A percentile compares a stretch with the other conserved stretches of the same genome.
These are phyloP conservation scores for Salix arbutifolia DNA, from an alignment of 345 rosid species.

Conservation along the genomic window DNA sequence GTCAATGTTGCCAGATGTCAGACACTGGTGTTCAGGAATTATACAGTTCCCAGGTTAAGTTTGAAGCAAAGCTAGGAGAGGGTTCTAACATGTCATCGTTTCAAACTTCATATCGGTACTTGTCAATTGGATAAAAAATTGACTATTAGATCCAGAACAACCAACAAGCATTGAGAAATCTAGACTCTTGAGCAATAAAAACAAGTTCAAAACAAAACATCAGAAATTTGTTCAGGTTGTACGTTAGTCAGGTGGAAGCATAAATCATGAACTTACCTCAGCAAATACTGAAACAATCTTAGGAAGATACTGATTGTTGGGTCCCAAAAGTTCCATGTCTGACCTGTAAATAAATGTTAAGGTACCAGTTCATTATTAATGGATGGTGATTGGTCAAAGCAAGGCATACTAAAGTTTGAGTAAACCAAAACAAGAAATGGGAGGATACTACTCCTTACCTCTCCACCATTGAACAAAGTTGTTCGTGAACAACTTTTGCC, in stretches of 20 bases:
- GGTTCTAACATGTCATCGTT: background rate
- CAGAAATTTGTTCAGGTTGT: background rate
- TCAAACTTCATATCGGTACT: background rate
- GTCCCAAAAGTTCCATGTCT: constrained; percentile 76
- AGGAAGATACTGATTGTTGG: constrained; percentile 81
- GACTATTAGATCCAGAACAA: background rate
- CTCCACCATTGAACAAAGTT: constrained; percentile 95
- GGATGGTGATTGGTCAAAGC: background rate
- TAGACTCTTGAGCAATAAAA: background rate
- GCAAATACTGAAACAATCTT: constrained; percentile 85
- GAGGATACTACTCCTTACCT: constrained; percentile 40
- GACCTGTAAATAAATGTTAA: constrained; percentile 52
- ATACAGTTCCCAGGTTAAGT: background rate
- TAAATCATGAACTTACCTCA: constrained; percentile 52
- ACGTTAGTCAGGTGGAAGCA: background rate
- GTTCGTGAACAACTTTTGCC: constrained; percentile 95
- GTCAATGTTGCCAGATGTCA: background rate
- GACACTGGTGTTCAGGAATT: background rate
- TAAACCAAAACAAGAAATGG: background rate
- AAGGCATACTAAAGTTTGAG: background rate
- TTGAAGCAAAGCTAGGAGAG: background rate
- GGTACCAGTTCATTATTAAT: background rate
- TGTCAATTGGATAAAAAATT: background rate
- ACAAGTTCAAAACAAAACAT: background rate
- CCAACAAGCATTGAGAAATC: background rate